Percentiles rank a stretch among this genome's conserved stretches.
phyloP scores from a whole-genome alignment of 139 green algal species.

The Parachlorella kessleri region DNA sequence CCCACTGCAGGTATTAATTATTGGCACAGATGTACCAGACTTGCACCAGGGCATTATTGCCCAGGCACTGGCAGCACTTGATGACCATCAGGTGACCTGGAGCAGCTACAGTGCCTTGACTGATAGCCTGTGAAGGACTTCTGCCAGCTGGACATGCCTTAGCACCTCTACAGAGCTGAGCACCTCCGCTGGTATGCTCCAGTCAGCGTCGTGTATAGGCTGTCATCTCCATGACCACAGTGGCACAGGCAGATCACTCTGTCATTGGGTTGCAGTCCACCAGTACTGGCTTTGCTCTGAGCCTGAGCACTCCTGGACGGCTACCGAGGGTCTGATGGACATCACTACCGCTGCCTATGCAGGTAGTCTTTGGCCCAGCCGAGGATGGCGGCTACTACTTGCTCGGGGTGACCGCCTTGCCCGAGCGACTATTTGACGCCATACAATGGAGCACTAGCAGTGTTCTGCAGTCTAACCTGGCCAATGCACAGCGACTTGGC shows the following conservation, averaged over 20 bases:
- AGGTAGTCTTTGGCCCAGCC: conserved; percentile 69
- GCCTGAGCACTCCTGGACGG: too few relatives aligned
- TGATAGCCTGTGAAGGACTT: too few relatives aligned
- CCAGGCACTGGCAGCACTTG: conserved; percentile 4
- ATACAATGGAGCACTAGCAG: conserved; percentile 58
- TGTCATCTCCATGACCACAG: too few relatives aligned
- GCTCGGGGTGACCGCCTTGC: conserved; percentile 48
- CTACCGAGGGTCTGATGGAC: too few relatives aligned
- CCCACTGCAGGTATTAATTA: conserved; percentile 40
- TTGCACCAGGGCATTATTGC: conserved; percentile 37
- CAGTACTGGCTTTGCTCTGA: too few relatives aligned
- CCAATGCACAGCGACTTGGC: conserved; percentile 17
- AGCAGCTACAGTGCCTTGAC: too few relatives aligned
- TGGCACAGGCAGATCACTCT: too few relatives aligned
- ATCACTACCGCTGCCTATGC: background rate
- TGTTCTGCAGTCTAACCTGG: conserved; percentile 42
- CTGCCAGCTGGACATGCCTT: too few relatives aligned
- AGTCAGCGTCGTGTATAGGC: too few relatives aligned
- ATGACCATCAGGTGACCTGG: conserved; percentile 3
- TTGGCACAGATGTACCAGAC: conserved; percentile 74
- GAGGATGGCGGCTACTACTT: conserved; percentile 78
- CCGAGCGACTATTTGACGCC: conserved; percentile 10
- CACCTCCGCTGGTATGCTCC: too few relatives aligned
- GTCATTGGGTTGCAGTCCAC: too few relatives aligned
- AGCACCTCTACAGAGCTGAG: too few relatives aligned